Conservation (phyloP, 257 asterid genomes). For the Solanum sparsipilum region DNA sequence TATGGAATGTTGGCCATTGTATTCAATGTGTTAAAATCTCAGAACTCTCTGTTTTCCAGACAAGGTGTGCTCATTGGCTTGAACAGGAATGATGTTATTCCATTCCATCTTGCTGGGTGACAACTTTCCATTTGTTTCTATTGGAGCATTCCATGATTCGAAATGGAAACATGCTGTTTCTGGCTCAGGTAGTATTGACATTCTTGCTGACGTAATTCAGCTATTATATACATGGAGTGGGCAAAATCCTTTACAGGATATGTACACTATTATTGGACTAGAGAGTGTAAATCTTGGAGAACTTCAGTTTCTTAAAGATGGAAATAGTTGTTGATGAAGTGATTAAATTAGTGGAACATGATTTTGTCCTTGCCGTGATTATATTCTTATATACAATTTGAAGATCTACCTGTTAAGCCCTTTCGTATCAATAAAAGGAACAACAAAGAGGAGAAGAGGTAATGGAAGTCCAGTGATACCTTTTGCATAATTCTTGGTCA, state of each 20-base stretch:
- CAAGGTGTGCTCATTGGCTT: slow-evolving; percentile 61
- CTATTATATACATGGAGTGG: not conserved
- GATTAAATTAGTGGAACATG: not conserved
- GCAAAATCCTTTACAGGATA: not conserved
- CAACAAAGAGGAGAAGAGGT: not conserved
- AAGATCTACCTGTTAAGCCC: not conserved
- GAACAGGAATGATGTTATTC: slow-evolving; percentile 11
- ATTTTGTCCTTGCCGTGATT: not conserved
- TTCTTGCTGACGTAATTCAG: not conserved
- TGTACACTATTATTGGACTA: not conserved
- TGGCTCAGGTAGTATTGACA: not conserved
- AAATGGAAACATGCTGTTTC: not conserved
- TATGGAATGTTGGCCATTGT: not conserved
- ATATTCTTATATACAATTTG: not conserved
- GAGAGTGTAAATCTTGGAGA: not conserved
- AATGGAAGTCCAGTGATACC: too few relatives aligned
- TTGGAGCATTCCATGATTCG: not conserved
- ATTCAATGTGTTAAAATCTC: not conserved
- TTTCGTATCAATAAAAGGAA: not conserved
- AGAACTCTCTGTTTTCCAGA: slow-evolving; percentile 26
- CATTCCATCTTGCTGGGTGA: not conserved
- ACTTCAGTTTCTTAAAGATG: not conserved
- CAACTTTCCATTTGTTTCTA: not conserved
- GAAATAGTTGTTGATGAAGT: not conserved
- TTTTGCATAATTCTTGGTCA: too few relatives aligned